Base-by-base conservation (phyloP, 371 early-diverging fungal species). In the Batkoa obscura region DNA sequence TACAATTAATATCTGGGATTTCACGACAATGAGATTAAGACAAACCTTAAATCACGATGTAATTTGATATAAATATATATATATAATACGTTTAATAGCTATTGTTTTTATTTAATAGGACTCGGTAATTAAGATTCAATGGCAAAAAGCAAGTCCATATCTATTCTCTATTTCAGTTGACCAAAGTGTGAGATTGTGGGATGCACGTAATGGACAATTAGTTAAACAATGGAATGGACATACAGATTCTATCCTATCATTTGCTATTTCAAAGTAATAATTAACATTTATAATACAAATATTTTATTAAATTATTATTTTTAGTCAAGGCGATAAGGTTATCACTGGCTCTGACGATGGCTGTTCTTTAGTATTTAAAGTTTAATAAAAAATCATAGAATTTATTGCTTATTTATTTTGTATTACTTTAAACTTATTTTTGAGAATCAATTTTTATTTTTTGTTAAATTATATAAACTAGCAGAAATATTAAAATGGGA, bases 281-380 rank as follows among this genome's bases (percentile, higher is more conserved):
- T 9, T 34, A 35, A 17, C 30, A 13, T 58, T 35, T 36, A 34
- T 13, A 36, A 35, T 10, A 3, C 32, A 10, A 31, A 43, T 57
- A 23, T 5, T 49, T 50, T 54, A 15, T 56, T 34, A 9, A 61
- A 72, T 23, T 23, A 23, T 23, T 23, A 23, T 23, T 23, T 23
- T 23, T 23, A 23, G 75, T 61, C 89, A 90, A 66, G 91, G 87
- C 15, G 59, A 70, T 39, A 76, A 71, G 0, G 65, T 85, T 38
- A 80, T 87, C 4, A 76, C 83, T 5, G 88, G 80, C 2, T 75
- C 83, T 1, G 92, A 92, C 62, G 92, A 90, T 67, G 85, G 78
- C 43, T 72, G 70, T 17, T 71, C 75, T 54, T 68, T 80, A 54
- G 81, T 83, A 9, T 84, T 79, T 63, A 72, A 73, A 60, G 58